A percentile compares a stretch with the other conserved stretches of the same genome.
phyloP scores from a whole-genome alignment of 2,329 filamentous ascomycete species.

The Cercospora beticola region DNA sequence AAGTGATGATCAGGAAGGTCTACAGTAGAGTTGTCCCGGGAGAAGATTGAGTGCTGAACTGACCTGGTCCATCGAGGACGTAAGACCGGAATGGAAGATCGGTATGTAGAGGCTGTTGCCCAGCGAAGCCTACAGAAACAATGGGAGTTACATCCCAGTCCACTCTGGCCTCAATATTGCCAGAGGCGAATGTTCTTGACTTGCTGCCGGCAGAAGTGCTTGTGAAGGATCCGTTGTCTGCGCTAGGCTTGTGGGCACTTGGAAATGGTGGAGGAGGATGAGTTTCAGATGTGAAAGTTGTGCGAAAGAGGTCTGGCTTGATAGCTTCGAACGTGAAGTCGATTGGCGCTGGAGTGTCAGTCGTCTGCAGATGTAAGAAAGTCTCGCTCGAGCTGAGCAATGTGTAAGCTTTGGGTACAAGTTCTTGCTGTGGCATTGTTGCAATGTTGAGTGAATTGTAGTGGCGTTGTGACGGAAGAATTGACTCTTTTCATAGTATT shows the following conservation, averaged over 20 bases:
- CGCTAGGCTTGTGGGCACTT: conserved; percentile 52
- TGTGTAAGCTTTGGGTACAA: conserved; percentile 42
- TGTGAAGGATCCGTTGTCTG: conserved; percentile 5
- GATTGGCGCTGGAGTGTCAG: conserved; percentile 43
- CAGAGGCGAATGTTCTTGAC: conserved; percentile 42
- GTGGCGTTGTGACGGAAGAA: not conserved
- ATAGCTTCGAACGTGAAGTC: conserved; percentile 64
- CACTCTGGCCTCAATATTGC: conserved; percentile 54
- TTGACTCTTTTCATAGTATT: not conserved
- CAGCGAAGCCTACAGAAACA: conserved; percentile 56
- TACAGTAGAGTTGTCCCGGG: not conserved
- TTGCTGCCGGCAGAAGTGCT: conserved; percentile 33
- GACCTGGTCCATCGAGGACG: conserved; percentile 58
- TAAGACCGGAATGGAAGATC: conserved; percentile 68
- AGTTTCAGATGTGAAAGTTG: conserved; percentile 61
- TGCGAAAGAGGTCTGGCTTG: conserved; percentile 64
- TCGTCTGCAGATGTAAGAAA: conserved; percentile 46
- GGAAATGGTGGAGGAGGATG: conserved; percentile 67
- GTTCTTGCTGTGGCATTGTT: conserved; percentile 52
- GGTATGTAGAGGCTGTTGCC: conserved; percentile 55
- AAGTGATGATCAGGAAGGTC: not conserved
- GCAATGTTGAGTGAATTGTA: not conserved
- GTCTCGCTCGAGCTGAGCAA: conserved; percentile 32
- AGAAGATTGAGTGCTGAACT: not conserved
- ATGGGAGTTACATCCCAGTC: conserved; percentile 61